phyloP scores from a whole-genome alignment of 176 grass and related monocot genomes.

The Bothriochloa decipiens region DNA sequence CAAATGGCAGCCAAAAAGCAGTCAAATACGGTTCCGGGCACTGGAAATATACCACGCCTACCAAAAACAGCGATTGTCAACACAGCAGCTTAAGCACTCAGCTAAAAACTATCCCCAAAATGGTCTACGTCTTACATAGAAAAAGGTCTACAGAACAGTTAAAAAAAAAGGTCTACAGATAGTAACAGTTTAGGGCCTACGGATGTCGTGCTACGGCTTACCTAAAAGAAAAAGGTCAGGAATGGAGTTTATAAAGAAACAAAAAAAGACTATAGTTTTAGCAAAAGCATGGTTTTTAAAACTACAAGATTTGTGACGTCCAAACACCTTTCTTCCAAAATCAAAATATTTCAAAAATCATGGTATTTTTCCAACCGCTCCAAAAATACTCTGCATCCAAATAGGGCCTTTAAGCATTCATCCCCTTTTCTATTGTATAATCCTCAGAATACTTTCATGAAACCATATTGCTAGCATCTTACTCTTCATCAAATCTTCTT shows the following conservation, averaged over 20 bases:
- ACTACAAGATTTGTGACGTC: background rate
- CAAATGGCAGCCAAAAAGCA: background rate
- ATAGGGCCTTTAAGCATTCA: background rate
- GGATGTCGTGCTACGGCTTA: too few species aligned
- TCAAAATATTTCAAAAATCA: background rate
- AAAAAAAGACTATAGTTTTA: background rate
- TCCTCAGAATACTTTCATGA: background rate
- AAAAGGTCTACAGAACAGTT: too few species aligned
- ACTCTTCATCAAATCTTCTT: background rate
- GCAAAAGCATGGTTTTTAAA: background rate
- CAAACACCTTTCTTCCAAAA: background rate
- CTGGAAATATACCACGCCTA: background rate
- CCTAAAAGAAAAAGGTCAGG: background rate
- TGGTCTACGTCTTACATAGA: too few species aligned
- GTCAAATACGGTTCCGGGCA: background rate
- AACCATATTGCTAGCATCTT: background rate
- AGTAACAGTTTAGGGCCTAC: too few species aligned
- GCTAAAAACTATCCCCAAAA: background rate
- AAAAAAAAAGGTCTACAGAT: too few species aligned
- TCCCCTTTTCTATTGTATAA: background rate
- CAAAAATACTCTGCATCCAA: background rate
- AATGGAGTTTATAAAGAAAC: background rate
- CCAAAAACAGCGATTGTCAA: background rate
- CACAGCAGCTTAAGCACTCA: background rate
- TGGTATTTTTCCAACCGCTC: background rate